Conservation (phyloP, 306 rosid species). For the Mimosa pudica region DNA sequence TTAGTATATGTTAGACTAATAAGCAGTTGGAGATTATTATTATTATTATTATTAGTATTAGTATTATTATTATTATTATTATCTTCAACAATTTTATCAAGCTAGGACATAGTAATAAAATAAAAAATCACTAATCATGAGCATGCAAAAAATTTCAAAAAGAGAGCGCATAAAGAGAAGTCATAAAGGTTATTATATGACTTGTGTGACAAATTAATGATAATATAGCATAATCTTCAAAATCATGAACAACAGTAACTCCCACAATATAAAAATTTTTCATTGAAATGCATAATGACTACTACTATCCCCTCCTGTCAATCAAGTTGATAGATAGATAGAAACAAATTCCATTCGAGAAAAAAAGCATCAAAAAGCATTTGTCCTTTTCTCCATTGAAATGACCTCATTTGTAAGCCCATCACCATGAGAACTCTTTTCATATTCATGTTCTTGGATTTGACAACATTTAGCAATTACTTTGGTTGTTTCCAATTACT, state of each 20-base stretch:
- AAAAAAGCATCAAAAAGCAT: slow-evolving; percentile 41
- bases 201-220: not conserved
- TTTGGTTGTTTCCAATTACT: slow-evolving; percentile 48
- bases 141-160: slow-evolving; percentile 24
- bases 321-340: slow-evolving; percentile 41
- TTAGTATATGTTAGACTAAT: no score
- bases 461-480: slow-evolving; percentile 62
- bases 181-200: slow-evolving; percentile 10
- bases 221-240: slow-evolving; percentile 33
- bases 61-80: no score
- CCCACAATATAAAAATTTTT: slow-evolving; percentile 56
- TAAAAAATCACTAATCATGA: slow-evolving; percentile 33
- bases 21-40: not conserved
- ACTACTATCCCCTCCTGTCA: slow-evolving; percentile 45
- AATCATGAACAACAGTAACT: slow-evolving; percentile 78
- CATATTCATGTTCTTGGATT: slow-evolving; percentile 69
- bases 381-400: slow-evolving; percentile 48
- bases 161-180: slow-evolving; percentile 12
- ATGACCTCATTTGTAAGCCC: slow-evolving; percentile 62
- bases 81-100: not conserved
- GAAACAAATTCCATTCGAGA: slow-evolving; percentile 21
- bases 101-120: not conserved
- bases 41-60: not conserved
- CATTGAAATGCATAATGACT: slow-evolving; percentile 50
- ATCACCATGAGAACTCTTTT: slow-evolving; percentile 34